Conservation (phyloP, 805 yeast genomes). For the Wickerhamomyces kurtzmanii region DNA sequence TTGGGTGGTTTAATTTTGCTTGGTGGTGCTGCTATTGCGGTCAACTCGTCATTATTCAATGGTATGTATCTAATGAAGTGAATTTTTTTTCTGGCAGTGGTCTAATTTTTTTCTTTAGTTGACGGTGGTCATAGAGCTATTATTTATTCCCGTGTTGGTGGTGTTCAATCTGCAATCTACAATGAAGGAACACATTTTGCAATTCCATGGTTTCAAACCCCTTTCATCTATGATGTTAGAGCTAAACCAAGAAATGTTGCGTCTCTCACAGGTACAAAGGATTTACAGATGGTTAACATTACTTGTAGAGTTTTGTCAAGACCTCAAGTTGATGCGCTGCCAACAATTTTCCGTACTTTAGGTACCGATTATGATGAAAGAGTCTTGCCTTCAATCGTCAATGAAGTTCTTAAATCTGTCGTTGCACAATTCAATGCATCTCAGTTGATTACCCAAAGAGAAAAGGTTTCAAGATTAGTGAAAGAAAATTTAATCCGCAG, state of each 20-base stretch:
- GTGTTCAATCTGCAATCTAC: constrained; percentile 75
- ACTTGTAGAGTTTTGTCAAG: constrained; percentile 96
- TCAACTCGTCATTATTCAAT: constrained; percentile 56
- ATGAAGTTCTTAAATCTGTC: constrained; percentile 92
- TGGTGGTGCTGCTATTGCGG: constrained; percentile 44
- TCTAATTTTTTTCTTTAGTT: too few species aligned
- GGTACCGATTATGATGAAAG: constrained; percentile 96
- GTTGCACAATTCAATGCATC: constrained; percentile 99
- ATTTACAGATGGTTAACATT: constrained; percentile 96
- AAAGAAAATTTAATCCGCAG: constrained; percentile 87
- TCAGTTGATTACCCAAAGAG: constrained; percentile 98
- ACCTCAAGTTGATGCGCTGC: constrained; percentile 73
- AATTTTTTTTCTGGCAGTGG: background rate
- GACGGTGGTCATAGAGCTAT: constrained; percentile 99
- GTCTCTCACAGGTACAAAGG: constrained; percentile 95
- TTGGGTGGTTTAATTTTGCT: constrained; percentile 48
- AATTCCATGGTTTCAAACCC: constrained; percentile 91
- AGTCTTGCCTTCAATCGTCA: constrained; percentile 94
- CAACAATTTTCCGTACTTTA: constrained; percentile 81
- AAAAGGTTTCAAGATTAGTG: constrained; percentile 83
- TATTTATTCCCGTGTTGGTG: constrained; percentile 78
- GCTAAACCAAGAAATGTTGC: constrained; percentile 97
- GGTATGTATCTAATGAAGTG: constrained; percentile 1
- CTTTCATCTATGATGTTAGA: constrained; percentile 87
- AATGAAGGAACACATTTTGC: constrained; percentile 93